These are phyloP conservation scores for Cryptococcus sp. DNA, from an alignment of 1,284 basidiomycete species.

Conservation along the genomic window DNA sequence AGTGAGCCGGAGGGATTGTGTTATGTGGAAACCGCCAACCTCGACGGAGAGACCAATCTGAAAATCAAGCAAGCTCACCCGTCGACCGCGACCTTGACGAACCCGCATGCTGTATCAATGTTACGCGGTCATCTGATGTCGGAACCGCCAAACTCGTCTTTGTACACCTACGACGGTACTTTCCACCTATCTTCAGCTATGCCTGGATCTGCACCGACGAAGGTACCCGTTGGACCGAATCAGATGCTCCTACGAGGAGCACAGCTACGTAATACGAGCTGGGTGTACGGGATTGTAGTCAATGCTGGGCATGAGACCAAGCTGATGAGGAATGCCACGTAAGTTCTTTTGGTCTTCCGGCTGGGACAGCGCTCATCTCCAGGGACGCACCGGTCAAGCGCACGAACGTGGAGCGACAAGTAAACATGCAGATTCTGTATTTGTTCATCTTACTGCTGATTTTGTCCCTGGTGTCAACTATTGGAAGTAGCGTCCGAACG, in stretches of 20 bases:
- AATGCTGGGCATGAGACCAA: constrained; percentile 99
- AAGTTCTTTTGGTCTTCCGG: constrained; percentile 47
- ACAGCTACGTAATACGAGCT: constrained; percentile 92
- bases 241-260: constrained; percentile 92
- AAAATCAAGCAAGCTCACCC: constrained; percentile 97
- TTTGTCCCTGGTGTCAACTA: constrained; percentile 83
- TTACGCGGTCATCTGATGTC: constrained; percentile 81
- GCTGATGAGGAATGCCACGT: constrained; percentile 90
- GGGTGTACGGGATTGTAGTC: constrained; percentile 90
- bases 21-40: constrained; percentile 95
- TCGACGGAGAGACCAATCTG: constrained; percentile 98
- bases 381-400: constrained; percentile 87
- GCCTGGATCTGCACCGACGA: constrained; percentile 52
- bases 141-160: constrained; percentile 94
- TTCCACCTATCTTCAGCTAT: constrained; percentile 57
- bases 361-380: constrained; percentile 1
- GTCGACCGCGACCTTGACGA: constrained; percentile 71
- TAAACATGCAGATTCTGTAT: constrained; percentile 96
- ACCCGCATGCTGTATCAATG: constrained; percentile 67
- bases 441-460: constrained; percentile 83
- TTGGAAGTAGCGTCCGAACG: constrained; percentile 82
- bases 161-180: constrained; percentile 89
- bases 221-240: constrained; percentile 88
- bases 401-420: constrained; percentile 92
- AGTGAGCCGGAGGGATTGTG: constrained; percentile 96